Conservation (phyloP, 1,284 basidiomycete species). For the Tylopilus orsonianus region DNA sequence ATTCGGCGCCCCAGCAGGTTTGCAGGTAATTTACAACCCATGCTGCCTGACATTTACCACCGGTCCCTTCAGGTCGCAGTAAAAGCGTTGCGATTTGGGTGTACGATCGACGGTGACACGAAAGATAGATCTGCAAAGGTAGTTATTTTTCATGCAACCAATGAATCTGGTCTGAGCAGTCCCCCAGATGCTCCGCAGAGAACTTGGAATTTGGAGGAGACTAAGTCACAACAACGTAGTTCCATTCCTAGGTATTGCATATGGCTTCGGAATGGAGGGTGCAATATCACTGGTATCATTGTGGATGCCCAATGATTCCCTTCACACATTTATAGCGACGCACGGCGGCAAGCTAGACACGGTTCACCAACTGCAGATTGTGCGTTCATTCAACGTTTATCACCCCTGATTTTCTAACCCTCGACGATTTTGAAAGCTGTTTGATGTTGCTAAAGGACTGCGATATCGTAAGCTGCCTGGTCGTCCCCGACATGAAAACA, state of each 20-base stretch:
- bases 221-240: background rate
- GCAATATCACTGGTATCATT: background rate
- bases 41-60: background rate
- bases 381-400: background rate
- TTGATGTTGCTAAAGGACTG: slow-evolving; percentile 1
- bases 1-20: background rate
- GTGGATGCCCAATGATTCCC: background rate
- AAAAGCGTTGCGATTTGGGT: background rate
- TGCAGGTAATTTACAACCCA: background rate
- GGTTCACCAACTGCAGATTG: background rate
- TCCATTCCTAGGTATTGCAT: background rate
- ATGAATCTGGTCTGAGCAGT: background rate
- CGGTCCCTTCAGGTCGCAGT: background rate
- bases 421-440: background rate
- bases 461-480: background rate
- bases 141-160: background rate
- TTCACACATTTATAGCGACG: background rate
- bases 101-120: background rate
- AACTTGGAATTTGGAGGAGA: background rate
- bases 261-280: background rate
- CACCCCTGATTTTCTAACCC: background rate
- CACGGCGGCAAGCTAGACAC: background rate
- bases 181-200: background rate
- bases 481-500: background rate
- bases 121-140: background rate